These are phyloP conservation scores for Fusarium nanum DNA, from an alignment of 2,329 filamentous ascomycete genomes.

Conservation along the genomic window DNA sequence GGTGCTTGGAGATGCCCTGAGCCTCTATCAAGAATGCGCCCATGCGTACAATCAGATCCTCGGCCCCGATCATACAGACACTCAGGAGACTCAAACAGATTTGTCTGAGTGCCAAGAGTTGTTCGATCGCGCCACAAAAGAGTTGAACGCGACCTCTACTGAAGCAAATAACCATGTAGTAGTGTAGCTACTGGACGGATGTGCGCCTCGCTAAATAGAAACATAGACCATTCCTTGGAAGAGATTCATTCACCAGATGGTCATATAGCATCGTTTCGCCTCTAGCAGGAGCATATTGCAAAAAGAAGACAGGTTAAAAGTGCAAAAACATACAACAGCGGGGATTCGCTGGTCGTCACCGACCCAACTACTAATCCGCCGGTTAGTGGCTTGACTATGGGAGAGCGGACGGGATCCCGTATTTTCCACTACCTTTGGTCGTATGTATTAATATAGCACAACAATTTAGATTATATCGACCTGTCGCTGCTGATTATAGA, in stretches of 20 bases:
- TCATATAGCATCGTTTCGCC: too few relatives aligned
- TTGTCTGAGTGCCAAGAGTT: constrained; percentile 1
- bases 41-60: background rate
- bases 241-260: too few relatives aligned
- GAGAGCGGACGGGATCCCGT: background rate
- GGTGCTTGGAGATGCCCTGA: background rate
- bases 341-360: background rate
- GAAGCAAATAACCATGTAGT: background rate
- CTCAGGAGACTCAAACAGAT: fast-evolving
- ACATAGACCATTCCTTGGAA: too few relatives aligned
- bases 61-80: constrained; percentile 1
- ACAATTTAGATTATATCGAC: background rate
- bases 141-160: background rate
- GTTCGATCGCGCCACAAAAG: background rate
- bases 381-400: background rate
- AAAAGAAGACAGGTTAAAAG: too few relatives aligned
- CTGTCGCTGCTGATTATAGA: fast-evolving
- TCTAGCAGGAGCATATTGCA: too few relatives aligned
- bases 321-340: background rate
- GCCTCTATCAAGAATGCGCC: background rate
- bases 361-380: background rate
- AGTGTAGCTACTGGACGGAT: background rate
- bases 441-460: background rate
- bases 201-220: too few relatives aligned
- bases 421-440: constrained; percentile 5